Percentiles rank a stretch among this genome's conserved stretches.
Conservation (phyloP, 805 yeast genomes). For the Myxozyma nipponensis region DNA sequence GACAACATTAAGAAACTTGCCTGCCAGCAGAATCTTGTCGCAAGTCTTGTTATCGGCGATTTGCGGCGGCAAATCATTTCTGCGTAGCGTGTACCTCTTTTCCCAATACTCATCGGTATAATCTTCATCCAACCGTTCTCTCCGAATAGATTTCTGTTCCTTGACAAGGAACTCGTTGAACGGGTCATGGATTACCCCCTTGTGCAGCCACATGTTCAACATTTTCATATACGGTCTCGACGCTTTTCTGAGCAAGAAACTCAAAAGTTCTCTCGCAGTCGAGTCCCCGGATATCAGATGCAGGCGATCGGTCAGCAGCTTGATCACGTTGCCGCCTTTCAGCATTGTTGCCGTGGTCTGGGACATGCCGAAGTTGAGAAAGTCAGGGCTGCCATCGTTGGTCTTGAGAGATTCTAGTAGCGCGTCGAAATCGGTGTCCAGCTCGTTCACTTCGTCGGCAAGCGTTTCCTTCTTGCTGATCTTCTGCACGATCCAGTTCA, state of each 20-base stretch:
- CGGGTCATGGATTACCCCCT: conserved; percentile 73
- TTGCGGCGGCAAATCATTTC: conserved; percentile 70
- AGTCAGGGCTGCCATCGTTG: conserved; percentile 34
- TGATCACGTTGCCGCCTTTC: conserved; percentile 75
- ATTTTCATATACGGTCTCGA: conserved; percentile 61
- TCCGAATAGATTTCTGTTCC: conserved; percentile 32
- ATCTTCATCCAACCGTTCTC: conserved; percentile 32
- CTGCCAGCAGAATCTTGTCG: conserved; percentile 69
- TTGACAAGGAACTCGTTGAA: conserved; percentile 78
- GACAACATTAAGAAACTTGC: conserved; percentile 75
- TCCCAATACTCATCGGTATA: conserved; percentile 44
- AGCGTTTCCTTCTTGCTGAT: conserved; percentile 46
- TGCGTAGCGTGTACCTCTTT: conserved; percentile 61
- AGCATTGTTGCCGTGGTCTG: conserved; percentile 29
- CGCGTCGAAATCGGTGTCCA: conserved; percentile 42
- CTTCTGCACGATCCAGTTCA: conserved; percentile 53
- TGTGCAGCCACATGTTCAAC: conserved; percentile 73
- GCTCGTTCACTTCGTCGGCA: conserved; percentile 31
- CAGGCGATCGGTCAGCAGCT: conserved; percentile 56
- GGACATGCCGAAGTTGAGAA: conserved; percentile 23
- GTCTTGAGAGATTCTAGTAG: conserved; percentile 43
- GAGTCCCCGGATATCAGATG: conserved; percentile 63
- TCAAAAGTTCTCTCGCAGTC: conserved; percentile 50
- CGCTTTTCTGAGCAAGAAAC: conserved; percentile 51
- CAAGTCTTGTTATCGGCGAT: conserved; percentile 51